These are phyloP conservation scores for Henckelia pumila DNA, from an alignment of 257 asterid species.

Conservation along the genomic window DNA sequence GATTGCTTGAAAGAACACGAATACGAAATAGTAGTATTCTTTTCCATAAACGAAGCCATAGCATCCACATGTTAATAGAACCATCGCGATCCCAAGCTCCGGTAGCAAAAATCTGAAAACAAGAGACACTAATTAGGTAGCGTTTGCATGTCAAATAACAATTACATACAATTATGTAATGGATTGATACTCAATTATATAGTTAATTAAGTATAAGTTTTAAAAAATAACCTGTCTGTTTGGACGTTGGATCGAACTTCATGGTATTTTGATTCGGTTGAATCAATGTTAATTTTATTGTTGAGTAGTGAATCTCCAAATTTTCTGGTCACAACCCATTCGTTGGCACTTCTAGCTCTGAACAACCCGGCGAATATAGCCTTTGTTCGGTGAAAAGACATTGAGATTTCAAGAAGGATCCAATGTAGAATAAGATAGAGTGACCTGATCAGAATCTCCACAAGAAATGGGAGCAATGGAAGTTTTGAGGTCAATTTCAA, in stretches of 20 bases:
- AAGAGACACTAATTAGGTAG: no score
- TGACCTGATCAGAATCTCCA: slow-evolving; percentile 42
- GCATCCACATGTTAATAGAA: slow-evolving; percentile 23
- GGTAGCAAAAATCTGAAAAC: slow-evolving; percentile 20
- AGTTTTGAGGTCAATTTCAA: not conserved
- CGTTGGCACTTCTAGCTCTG: slow-evolving; percentile 46
- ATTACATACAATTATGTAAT: no score
- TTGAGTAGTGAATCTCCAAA: slow-evolving; percentile 55
- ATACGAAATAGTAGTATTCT: slow-evolving; percentile 19
- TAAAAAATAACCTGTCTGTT: no score
- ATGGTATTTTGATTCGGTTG: no score
- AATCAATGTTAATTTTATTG: slow-evolving; percentile 33
- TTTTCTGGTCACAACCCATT: slow-evolving; percentile 78
- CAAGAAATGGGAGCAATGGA: not conserved
- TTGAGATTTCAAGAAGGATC: slow-evolving; percentile 74
- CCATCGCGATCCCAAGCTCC: slow-evolving; percentile 22
- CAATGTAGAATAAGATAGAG: slow-evolving; percentile 58
- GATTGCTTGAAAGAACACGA: slow-evolving; percentile 23
- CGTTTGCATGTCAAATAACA: no score
- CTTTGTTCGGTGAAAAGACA: slow-evolving; percentile 72
- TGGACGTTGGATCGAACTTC: no score
- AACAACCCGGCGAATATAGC: slow-evolving; percentile 56
- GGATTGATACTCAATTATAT: no score
- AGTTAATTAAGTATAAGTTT: no score
- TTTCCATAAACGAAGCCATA: slow-evolving; percentile 21